A percentile compares a stretch with the other conserved stretches of the same genome.
Evolutionary conservation across 2,329 filamentous ascomycete genomes (phyloP).

Genomic region (Penicillium verrucosum): DNA sequence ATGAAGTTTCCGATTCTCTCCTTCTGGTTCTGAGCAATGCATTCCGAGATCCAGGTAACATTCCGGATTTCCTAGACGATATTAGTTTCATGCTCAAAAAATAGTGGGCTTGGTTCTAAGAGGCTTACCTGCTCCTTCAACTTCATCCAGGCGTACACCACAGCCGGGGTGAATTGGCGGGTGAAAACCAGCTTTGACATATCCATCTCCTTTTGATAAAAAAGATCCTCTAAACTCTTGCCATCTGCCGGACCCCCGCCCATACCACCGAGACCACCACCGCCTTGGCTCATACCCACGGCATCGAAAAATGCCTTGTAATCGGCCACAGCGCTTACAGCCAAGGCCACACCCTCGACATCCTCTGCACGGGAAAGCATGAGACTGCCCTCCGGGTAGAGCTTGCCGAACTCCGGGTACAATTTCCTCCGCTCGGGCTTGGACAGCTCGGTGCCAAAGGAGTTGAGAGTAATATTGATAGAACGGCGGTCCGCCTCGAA

Average conservation of each 20-base stretch:
- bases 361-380: constrained; percentile 96
- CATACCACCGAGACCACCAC: constrained; percentile 71
- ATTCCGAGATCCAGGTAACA: constrained; percentile 99
- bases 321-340: constrained; percentile 87
- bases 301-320: constrained; percentile 97
- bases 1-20: constrained; percentile 99
- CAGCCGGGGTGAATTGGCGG: constrained; percentile 87
- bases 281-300: constrained; percentile 72
- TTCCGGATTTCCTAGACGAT: constrained; percentile 85
- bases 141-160: constrained; percentile 98
- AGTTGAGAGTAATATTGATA: constrained; percentile 99
- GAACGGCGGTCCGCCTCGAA: constrained; percentile 95
- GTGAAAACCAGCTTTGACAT: constrained; percentile 94
- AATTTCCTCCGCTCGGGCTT: constrained; percentile 95
- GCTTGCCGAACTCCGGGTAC: constrained; percentile 84
- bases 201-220: constrained; percentile 99
- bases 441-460: constrained; percentile 90
- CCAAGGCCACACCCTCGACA: constrained; percentile 85
- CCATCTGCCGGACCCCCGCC: constrained; percentile 70
- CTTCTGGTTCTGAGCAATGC: constrained; percentile 99
- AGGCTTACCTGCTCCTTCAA: constrained; percentile 83
- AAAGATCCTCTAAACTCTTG: constrained; percentile 92
- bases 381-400: constrained; percentile 90
- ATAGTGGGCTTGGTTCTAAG: constrained; percentile 6
- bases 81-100: constrained; percentile 23